Percentiles rank a stretch among this genome's conserved stretches.
phyloP scores from a whole-genome alignment of 2,329 filamentous ascomycete genomes.

The Chalaropsis thielavioides region DNA sequence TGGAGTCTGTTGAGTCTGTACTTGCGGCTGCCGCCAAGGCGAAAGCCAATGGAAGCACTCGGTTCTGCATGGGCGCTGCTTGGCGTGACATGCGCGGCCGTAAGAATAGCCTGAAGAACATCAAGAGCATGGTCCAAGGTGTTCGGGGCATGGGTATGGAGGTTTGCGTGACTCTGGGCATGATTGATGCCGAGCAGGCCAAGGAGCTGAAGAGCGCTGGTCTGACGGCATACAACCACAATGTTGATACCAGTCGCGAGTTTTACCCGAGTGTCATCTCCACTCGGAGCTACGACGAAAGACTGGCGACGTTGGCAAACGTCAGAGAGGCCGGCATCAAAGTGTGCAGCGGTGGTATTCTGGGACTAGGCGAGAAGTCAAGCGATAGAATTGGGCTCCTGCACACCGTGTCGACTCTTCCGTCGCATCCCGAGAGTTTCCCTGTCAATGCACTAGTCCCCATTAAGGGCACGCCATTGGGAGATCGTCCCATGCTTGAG shows the following conservation, averaged over 20 bases:
- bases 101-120: slow-evolving; percentile 68
- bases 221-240: slow-evolving; percentile 87
- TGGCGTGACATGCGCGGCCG: slow-evolving; percentile 91
- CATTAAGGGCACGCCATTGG: slow-evolving; percentile 77
- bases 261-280: slow-evolving; percentile 80
- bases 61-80: slow-evolving; percentile 90
- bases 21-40: slow-evolving; percentile 63
- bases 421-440: slow-evolving; percentile 75
- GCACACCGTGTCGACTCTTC: slow-evolving; percentile 67
- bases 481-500: slow-evolving; percentile 54
- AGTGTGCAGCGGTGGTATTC: slow-evolving; percentile 78
- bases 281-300: slow-evolving; percentile 75
- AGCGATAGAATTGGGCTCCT: slow-evolving; percentile 71
- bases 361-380: slow-evolving; percentile 67
- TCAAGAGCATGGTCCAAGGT: slow-evolving; percentile 73
- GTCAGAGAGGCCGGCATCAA: slow-evolving; percentile 78
- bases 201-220: slow-evolving; percentile 70
- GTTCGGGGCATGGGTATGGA: slow-evolving; percentile 77
- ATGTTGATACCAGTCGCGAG: slow-evolving; percentile 78
- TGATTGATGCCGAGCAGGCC: slow-evolving; percentile 74
- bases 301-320: slow-evolving; percentile 61
- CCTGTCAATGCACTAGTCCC: slow-evolving; percentile 84
- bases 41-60: slow-evolving; percentile 69
- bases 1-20: slow-evolving; percentile 67
- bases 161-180: slow-evolving; percentile 81